Conservation (phyloP, 129 eudicot species). For the Pulicaria dysenterica region DNA sequence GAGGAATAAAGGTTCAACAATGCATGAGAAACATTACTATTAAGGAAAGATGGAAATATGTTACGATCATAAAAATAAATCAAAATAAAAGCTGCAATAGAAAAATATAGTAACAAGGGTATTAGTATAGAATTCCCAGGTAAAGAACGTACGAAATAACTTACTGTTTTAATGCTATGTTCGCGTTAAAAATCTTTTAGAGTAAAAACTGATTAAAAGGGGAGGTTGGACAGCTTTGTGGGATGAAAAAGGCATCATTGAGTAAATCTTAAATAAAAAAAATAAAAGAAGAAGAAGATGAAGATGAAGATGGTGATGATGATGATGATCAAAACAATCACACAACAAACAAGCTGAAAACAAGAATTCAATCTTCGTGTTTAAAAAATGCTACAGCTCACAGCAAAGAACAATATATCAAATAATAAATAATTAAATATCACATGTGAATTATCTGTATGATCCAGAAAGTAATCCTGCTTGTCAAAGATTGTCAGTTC, state of each 20-base stretch:
- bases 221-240: not conserved
- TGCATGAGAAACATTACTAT: not conserved
- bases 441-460: not conserved
- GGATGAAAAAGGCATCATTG: not conserved
- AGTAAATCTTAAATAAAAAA: not conserved
- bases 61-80: no score
- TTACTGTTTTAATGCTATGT: no score
- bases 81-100: no score
- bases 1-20: not conserved
- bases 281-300: not conserved
- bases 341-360: slow-evolving; percentile 16
- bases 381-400: not conserved
- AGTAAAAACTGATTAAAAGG: not conserved
- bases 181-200: no score
- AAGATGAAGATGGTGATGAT: no score
- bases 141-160: not conserved
- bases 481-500: not conserved
- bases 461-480: slow-evolving; percentile 16
- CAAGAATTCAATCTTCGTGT: slow-evolving; percentile 4
- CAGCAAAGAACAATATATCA: not conserved
- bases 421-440: not conserved
- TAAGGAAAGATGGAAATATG: no score
- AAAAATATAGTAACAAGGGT: no score
- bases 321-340: not conserved
- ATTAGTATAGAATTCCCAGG: no score